These are phyloP conservation scores for Leishmania turanica DNA, from an alignment of 208 protist genomes.

Conservation along the genomic window DNA sequence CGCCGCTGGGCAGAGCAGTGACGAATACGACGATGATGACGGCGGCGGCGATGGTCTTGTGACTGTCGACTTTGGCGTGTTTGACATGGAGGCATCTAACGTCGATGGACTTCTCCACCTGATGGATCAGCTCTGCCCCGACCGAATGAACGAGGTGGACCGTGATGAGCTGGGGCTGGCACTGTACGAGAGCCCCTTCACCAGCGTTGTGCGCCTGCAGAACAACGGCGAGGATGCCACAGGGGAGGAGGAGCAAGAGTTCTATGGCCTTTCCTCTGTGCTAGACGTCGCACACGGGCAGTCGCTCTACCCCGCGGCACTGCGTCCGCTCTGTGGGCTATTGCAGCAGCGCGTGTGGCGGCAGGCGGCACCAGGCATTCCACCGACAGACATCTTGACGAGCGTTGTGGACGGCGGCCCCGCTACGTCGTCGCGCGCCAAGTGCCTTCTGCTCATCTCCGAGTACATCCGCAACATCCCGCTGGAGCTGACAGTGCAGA, in stretches of 20 bases:
- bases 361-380: conserved; percentile 59
- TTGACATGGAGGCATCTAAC: conserved; percentile 71
- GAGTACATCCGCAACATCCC: conserved; percentile 90
- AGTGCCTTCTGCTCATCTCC: conserved; percentile 73
- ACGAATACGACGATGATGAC: conserved; percentile 44
- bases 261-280: conserved; percentile 78
- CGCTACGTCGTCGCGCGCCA: conserved; percentile 32
- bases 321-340: conserved; percentile 51
- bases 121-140: conserved; percentile 84
- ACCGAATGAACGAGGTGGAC: conserved; percentile 87
- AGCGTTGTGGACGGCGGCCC: conserved; percentile 27
- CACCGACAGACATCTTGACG: conserved; percentile 68
- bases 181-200: conserved; percentile 69
- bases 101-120: conserved; percentile 79
- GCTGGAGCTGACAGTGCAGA: conserved; percentile 79
- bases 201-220: conserved; percentile 71
- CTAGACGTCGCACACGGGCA: conserved; percentile 64
- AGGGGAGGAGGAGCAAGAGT: conserved; percentile 73
- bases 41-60: conserved; percentile 45
- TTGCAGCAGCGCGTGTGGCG: conserved; percentile 70
- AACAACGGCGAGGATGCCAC: conserved; percentile 47
- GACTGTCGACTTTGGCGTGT: conserved; percentile 90
- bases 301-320: conserved; percentile 34
- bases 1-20: not conserved
- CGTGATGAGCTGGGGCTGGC: conserved; percentile 73